Conservation (phyloP, 1,139 yeast species). For the Yamadazyma taylorii region DNA sequence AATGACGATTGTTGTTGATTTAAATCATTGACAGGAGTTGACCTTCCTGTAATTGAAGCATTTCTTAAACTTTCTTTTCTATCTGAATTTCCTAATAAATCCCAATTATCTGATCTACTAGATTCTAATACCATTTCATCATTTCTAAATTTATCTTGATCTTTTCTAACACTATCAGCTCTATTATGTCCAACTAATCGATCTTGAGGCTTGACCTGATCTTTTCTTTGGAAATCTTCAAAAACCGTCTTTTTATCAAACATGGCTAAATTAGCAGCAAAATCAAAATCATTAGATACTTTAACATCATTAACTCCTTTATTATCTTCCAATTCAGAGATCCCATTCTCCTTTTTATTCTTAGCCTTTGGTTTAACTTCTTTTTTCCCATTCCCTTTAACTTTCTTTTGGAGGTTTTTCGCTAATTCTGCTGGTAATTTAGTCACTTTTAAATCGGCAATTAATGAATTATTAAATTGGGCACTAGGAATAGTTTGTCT, state of each 20-base stretch:
- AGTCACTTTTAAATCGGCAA: slow-evolving; percentile 50
- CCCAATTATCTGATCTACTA: slow-evolving; percentile 58
- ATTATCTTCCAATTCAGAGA: slow-evolving; percentile 2
- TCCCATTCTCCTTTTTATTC: slow-evolving; percentile 5
- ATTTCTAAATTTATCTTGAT: slow-evolving; percentile 54
- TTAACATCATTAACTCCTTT: slow-evolving; percentile 2
- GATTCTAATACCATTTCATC: slow-evolving; percentile 72
- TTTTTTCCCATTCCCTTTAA: slow-evolving; percentile 17
- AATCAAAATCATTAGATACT: slow-evolving; percentile 65
- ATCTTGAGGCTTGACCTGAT: slow-evolving; percentile 57
- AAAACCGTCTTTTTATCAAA: slow-evolving; percentile 83
- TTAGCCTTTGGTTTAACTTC: slow-evolving; percentile 2
- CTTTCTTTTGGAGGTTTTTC: slow-evolving; percentile 16
- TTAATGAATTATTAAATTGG: slow-evolving; percentile 31
- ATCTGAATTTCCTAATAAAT: slow-evolving; percentile 32
- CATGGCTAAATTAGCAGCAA: slow-evolving; percentile 76
- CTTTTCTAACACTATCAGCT: slow-evolving; percentile 33
- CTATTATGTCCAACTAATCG: slow-evolving; percentile 79
- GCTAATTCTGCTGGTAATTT: slow-evolving; percentile 43
- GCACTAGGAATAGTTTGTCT: slow-evolving; percentile 20
- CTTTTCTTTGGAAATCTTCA: slow-evolving; percentile 69
- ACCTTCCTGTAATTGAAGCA: slow-evolving; percentile 16
- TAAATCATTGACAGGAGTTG: slow-evolving; percentile 14
- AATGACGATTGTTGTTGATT: background rate
- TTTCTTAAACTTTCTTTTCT: slow-evolving; percentile 10